Base-by-base conservation (phyloP, 345 rosid species). In the Xanthoceras sorbifolium region DNA sequence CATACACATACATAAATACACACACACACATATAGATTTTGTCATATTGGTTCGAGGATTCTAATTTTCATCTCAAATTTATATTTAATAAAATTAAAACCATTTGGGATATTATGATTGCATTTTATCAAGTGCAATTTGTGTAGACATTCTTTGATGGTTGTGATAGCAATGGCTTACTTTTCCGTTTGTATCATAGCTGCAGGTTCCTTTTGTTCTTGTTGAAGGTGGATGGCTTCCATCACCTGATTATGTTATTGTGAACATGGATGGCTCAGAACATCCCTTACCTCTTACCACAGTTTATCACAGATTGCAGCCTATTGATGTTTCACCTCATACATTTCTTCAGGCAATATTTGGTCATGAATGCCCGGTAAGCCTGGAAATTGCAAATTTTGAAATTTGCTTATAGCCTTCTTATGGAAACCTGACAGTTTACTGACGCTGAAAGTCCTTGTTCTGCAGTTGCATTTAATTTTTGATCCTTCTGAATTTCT, bases 121-220 rank as follows among this genome's bases (percentile, higher is more conserved):
- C 40, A 17, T 18, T 20, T 34, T 31, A 6, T 29, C 12, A 28
- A 64, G 14, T 34, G 10, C 3, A 12, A 18, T 34, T 32, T 10
- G 48, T 6, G 36, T 36, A 38, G 20, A 40, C 54, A 6, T 55
- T 20, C 61, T 73, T 77, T n/a, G 52, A 28, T 64, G 57, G 57
- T n/a, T 54, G 34, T 81, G 42, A 29, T 69, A 22, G 48, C 22
- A 38, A 11, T 46, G 26, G 12, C 31, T 14, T 9, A 29, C 11
- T 34, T 22, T 55, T 71, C 31, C 64, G 23, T 60, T 67, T 79
- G 63, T 31, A 32, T 44, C 50, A 0, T 73, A 79, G 14, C 74
- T 78, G n/a, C 86, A 96, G 98, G 93, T 93, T 71, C 99, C 98
- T 38, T 96, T 96, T 82, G 66, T 87, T 81, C 89, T 93, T 55